Base-by-base conservation (phyloP, 495 filamentous ascomycete species). In the Penicillium angulare region DNA sequence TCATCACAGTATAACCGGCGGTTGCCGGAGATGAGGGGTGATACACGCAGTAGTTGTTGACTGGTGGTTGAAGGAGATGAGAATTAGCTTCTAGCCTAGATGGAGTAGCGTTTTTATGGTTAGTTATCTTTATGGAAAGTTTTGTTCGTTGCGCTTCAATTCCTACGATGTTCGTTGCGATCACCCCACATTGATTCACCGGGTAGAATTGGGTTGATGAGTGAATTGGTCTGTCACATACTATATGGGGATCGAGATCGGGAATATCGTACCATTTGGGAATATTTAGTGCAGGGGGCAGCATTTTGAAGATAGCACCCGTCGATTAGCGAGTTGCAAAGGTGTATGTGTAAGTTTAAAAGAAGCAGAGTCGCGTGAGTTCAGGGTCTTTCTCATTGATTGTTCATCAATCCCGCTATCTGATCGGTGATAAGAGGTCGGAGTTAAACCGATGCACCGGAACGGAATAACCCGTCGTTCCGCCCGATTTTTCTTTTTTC, bases 21-120 rank as follows among this genome's bases (percentile, higher is more conserved):
- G 72, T 75, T 2, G 61, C 59, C 7, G 71, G 64, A 2, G 63
- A 67, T 21, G 73, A 68, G 16, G 74, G 74, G 60, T 96, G 85
- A 72, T 96, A 93, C 52, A 98, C 89, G 71, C 91, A 95, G 70
- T 92, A 95, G 71, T 97, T 98, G 68, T 97, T 97, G 60, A 98
- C 86, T 2, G 93, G 93, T 1, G 93, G 93, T 68, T 96, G 86
- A 48, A 98, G 83, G 41, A 97, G 84, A 61, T 97, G 91, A 3
- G 88, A 86, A 66, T 97, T 97, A 62, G 87, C 82, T 64, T 90
- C 84, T 33, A 98, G 86, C 93, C 93, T 98, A 57, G 31, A 42
- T 48, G 36, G 24, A 43, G 27, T 20, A 18, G 29, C 17, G 29
- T 42, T 27, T 16, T 17, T 29, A 24, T 42, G 43, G 10, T 33